Conservation (phyloP, 202 grass and related monocot genomes). For the Eragrostis tef region DNA sequence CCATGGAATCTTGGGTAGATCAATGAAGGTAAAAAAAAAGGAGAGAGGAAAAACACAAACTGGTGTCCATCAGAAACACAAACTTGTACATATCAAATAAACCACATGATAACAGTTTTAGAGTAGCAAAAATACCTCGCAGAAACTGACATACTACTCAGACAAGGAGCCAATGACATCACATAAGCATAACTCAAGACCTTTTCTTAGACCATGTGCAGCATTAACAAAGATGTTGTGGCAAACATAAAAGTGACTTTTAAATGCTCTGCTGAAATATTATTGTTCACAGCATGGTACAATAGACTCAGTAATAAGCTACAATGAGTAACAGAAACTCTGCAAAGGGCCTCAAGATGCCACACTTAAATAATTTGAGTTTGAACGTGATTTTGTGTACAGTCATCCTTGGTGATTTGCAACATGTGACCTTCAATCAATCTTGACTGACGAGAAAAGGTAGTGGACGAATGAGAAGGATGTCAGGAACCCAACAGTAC, state of each 20-base stretch:
- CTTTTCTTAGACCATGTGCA: conserved; percentile 5
- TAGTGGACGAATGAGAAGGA: conserved; percentile 91
- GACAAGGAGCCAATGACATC: not conserved
- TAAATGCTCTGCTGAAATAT: conserved; percentile 43
- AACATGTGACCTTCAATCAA: conserved; percentile 65
- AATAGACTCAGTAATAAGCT: conserved; percentile 51
- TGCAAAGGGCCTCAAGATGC: conserved; percentile 30
- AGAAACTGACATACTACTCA: conserved; percentile 10
- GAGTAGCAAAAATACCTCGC: not conserved
- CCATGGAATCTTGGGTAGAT: not conserved
- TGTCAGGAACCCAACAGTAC: conserved; percentile 78
- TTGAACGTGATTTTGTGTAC: conserved; percentile 19
- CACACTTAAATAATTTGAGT: conserved; percentile 40
- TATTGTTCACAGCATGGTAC: conserved; percentile 43
- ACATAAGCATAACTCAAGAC: not conserved
- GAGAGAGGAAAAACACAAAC: not conserved
- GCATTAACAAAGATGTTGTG: conserved; percentile 10
- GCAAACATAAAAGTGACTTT: conserved; percentile 29
- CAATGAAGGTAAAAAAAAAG: not conserved
- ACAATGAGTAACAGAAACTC: conserved; percentile 43
- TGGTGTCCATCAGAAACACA: not conserved
- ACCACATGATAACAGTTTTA: not conserved
- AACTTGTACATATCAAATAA: not conserved
- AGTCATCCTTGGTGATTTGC: conserved; percentile 45
- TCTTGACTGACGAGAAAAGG: conserved; percentile 92